Conservation (phyloP, 2,329 filamentous ascomycete species). For the Periconia sp. region DNA sequence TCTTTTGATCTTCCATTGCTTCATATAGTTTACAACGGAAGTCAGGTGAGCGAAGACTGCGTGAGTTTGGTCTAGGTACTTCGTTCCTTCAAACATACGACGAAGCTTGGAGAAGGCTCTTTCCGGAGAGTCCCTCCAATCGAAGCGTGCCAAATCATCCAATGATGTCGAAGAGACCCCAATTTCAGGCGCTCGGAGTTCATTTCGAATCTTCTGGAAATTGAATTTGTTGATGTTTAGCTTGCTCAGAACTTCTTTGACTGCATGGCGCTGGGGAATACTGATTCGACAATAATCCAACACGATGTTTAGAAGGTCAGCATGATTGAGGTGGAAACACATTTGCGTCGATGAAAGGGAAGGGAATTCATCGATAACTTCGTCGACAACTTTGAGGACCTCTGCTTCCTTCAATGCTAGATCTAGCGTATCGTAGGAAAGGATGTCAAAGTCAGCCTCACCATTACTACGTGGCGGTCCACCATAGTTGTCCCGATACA, state of each 20-base stretch:
- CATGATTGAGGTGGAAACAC: slow-evolving; percentile 90
- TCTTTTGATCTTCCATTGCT: slow-evolving; percentile 71
- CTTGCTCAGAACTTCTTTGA: slow-evolving; percentile 83
- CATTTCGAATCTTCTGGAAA: slow-evolving; percentile 80
- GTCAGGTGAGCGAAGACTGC: slow-evolving; percentile 74
- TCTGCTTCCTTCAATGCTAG: slow-evolving; percentile 90
- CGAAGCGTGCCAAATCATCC: slow-evolving; percentile 86
- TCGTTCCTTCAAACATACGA: slow-evolving; percentile 56
- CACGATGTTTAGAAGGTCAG: slow-evolving; percentile 81
- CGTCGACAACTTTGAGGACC: slow-evolving; percentile 90
- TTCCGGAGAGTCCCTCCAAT: slow-evolving; percentile 79
- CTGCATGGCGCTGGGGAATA: slow-evolving; percentile 64
- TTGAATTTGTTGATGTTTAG: slow-evolving; percentile 79
- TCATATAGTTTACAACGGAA: slow-evolving; percentile 74
- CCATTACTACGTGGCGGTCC: slow-evolving; percentile 81
- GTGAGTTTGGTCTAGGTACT: slow-evolving; percentile 54
- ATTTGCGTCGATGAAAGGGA: slow-evolving; percentile 70
- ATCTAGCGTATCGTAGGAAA: slow-evolving; percentile 80
- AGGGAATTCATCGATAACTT: slow-evolving; percentile 81
- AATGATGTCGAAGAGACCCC: slow-evolving; percentile 86
- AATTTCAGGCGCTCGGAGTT: slow-evolving; percentile 77
- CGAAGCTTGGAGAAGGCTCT: slow-evolving; percentile 68
- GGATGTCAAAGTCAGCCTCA: slow-evolving; percentile 94
- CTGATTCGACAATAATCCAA: slow-evolving; percentile 87
- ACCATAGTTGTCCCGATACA: slow-evolving; percentile 79